Base-by-base conservation (phyloP, 2,329 filamentous ascomycete species). In the Colletotrichum falcatum region DNA sequence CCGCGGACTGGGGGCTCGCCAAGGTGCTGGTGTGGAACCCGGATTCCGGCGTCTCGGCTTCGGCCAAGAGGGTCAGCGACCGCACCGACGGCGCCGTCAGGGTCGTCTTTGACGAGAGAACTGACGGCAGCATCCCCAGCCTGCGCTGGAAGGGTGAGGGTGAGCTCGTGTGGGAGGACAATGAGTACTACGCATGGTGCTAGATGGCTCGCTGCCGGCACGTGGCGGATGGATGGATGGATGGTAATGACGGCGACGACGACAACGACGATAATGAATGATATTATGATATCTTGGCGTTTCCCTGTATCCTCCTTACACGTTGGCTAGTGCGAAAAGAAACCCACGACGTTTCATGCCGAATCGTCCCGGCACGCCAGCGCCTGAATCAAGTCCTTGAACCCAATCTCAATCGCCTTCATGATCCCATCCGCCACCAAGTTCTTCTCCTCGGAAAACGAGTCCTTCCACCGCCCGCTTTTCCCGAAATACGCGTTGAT, bases 21-120 rank as follows among this genome's bases (percentile, higher is more conserved):
- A 78, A 79, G 66, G 78, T 83, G 37, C 73, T 81, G 7, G 58
- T 81, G 7, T 82, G 80, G 80, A 80, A 81, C 44, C 81, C 81
- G 8, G 76, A 77, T 37, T 73, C 77, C 7, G 76, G 76, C n/a
- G 71, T 78, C 4, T 72, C 74, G 14, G 48, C 49, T 14, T 79
- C 76, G 2, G 78, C 78, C 5, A 76, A 76, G 66, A 73, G 62
- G 16, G 75, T 80, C n/a, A 75, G 75, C 12, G 74, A 77, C 28
- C 86, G n/a, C 81, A 86, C 79, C 79, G 80, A 77, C 14, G 72
- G 75, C 3, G 73, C 77, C 9, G 69, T 71, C 18, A 76, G 76
- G 63, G 71, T 78, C 5, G 64, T 78, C 1, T 77, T 78, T 44
- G 78, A 78, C 37, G 76, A 79, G 66, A 75, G 79, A 49, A 59